A percentile compares a stretch with the other conserved stretches of the same genome.
Conservation (phyloP, 2,329 filamentous ascomycete genomes). For the Fusarium nygamai region DNA sequence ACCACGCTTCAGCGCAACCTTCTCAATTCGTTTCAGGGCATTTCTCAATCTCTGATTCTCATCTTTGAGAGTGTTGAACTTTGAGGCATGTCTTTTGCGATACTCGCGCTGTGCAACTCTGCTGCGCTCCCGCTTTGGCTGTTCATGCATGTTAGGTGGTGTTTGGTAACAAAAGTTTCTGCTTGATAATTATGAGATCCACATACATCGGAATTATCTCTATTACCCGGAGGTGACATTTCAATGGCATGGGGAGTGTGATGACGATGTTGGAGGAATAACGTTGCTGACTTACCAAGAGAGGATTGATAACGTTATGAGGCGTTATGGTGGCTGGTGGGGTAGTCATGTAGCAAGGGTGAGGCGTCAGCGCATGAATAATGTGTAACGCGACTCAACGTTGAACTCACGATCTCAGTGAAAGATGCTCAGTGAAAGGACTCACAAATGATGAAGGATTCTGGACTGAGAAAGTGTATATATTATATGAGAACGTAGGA, state of each 20-base stretch:
- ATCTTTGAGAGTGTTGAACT: slow-evolving; percentile 39
- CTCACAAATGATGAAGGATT: background rate
- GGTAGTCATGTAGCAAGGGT: background rate
- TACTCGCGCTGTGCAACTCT: slow-evolving; percentile 42
- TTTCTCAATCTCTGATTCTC: slow-evolving; percentile 39
- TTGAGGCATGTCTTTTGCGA: slow-evolving; percentile 41
- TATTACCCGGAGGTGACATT: slow-evolving; percentile 30
- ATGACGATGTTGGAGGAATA: slow-evolving; percentile 11
- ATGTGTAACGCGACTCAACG: slow-evolving; percentile 21
- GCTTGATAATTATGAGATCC: slow-evolving; percentile 30
- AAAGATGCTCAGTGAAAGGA: background rate
- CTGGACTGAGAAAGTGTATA: background rate
- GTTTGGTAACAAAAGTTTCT: background rate
- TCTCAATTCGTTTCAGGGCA: slow-evolving; percentile 33
- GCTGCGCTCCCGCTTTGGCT: slow-evolving; percentile 42
- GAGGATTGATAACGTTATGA: slow-evolving; percentile 24
- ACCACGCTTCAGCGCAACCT: slow-evolving; percentile 14
- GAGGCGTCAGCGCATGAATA: background rate
- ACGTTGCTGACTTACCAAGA: slow-evolving; percentile 12
- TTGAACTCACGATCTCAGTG: background rate
- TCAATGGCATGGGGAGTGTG: background rate
- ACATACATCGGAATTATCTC: slow-evolving; percentile 27
- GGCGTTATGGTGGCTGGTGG: slow-evolving; percentile 16
- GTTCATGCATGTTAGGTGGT: background rate
- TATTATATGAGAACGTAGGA: background rate